These are phyloP conservation scores for Cytospora chrysosperma DNA, from an alignment of 2,329 filamentous ascomycete genomes.

Conservation along the genomic window DNA sequence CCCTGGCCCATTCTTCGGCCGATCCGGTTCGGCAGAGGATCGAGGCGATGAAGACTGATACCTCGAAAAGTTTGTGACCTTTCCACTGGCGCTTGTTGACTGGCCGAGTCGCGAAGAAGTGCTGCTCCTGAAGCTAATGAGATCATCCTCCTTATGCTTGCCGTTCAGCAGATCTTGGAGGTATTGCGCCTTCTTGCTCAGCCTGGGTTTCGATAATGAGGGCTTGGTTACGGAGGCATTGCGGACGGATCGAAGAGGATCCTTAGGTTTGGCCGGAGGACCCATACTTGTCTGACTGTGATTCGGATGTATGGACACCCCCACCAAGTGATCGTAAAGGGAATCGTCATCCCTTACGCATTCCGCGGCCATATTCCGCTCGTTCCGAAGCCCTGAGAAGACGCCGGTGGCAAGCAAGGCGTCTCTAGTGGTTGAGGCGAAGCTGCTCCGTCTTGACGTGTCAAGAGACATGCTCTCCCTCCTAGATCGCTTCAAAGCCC, in stretches of 20 bases:
- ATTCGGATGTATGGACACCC: constrained; percentile 21
- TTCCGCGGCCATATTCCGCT: constrained; percentile 35
- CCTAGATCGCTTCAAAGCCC: constrained; percentile 32
- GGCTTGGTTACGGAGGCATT: constrained; percentile 19
- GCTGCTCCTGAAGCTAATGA: constrained; percentile 24
- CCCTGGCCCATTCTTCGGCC: constrained; percentile 13
- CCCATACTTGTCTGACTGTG: constrained; percentile 21
- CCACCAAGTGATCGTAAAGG: constrained; percentile 22
- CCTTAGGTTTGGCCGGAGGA: constrained; percentile 23
- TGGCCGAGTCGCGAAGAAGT: constrained; percentile 22
- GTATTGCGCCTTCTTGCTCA: constrained; percentile 22
- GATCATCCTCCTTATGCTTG: constrained; percentile 23
- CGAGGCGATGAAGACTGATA: constrained; percentile 24
- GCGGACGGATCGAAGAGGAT: constrained; percentile 23
- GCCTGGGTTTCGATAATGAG: constrained; percentile 9
- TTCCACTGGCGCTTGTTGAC: constrained; percentile 13
- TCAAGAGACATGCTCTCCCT: constrained; percentile 27
- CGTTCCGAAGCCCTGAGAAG: constrained; percentile 40
- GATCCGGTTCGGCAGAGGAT: constrained; percentile 21
- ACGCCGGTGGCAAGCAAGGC: constrained; percentile 44
- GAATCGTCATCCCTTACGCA: constrained; percentile 36
- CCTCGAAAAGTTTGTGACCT: constrained; percentile 23
- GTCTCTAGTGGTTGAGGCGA: constrained; percentile 34
- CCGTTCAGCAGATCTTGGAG: constrained; percentile 20
- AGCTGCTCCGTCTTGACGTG: constrained; percentile 33